phyloP scores from a whole-genome alignment of 129 eudicot genomes.

The Oenanthe sinensis region DNA sequence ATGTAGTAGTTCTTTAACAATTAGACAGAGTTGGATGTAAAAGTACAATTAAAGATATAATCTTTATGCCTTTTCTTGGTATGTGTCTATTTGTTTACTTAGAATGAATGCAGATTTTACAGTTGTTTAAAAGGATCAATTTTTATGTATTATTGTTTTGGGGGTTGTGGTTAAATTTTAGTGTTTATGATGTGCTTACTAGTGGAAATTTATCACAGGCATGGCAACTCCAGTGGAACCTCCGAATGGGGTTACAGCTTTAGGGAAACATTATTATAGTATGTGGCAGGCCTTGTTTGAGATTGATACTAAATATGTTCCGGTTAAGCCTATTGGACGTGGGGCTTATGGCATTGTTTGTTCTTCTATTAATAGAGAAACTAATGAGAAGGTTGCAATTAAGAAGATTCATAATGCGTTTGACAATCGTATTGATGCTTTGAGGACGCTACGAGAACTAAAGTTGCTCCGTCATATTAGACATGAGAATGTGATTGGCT shows the following conservation, averaged over 20 bases:
- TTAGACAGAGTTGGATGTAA: too few species aligned
- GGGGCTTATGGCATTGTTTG: constrained; percentile 80
- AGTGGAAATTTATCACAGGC: constrained; percentile 7
- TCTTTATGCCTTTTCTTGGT: background rate
- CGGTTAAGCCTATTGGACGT: constrained; percentile 62
- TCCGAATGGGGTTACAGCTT: constrained; percentile 51
- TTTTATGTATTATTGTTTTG: background rate
- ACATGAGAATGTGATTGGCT: constrained; percentile 68
- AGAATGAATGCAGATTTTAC: background rate
- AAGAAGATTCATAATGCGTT: constrained; percentile 68
- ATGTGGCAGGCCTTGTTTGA: constrained; percentile 82
- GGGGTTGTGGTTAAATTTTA: background rate
- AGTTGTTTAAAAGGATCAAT: background rate
- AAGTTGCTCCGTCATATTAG: constrained; percentile 64
- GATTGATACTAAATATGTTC: constrained; percentile 72
- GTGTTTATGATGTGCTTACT: background rate
- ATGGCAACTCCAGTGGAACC: constrained; percentile 91
- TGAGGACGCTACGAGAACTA: constrained; percentile 67
- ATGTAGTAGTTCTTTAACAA: background rate
- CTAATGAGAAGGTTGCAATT: constrained; percentile 76
- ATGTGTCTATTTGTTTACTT: background rate
- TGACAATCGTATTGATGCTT: constrained; percentile 65
- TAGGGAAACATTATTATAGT: constrained; percentile 68
- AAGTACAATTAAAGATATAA: background rate
- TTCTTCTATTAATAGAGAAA: constrained; percentile 64